These are phyloP conservation scores for Aspergillus affinis DNA, from an alignment of 495 filamentous ascomycete genomes.

Conservation along the genomic window DNA sequence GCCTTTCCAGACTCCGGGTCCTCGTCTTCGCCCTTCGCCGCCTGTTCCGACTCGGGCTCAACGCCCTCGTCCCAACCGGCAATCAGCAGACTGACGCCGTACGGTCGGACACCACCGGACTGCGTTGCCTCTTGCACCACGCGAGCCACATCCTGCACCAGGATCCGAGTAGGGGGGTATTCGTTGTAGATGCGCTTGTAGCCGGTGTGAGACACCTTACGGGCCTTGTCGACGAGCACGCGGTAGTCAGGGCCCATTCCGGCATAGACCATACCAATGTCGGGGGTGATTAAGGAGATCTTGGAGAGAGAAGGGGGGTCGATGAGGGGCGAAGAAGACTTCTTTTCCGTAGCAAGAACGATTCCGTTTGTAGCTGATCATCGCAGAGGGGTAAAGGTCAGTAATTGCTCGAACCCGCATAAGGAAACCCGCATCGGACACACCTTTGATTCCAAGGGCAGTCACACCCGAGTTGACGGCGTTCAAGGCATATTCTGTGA, in stretches of 20 bases:
- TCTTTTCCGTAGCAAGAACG: constrained; percentile 99
- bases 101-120: constrained; percentile 95
- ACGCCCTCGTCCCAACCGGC: constrained; percentile 98
- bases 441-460: constrained; percentile 97
- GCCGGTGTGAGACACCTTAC: constrained; percentile 97
- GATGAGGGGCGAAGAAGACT: constrained; percentile 93
- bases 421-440: constrained; percentile 2
- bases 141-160: constrained; percentile 96
- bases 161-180: constrained; percentile 96
- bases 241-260: constrained; percentile 99
- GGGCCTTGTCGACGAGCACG: constrained; percentile 93
- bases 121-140: constrained; percentile 99
- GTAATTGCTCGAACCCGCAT: constrained; percentile 10
- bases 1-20: constrained; percentile 62
- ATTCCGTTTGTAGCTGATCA: constrained; percentile 90
- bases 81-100: constrained; percentile 91
- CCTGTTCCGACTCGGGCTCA: constrained; percentile 68
- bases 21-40: constrained; percentile 48
- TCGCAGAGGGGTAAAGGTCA: constrained; percentile 4
- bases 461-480: constrained; percentile 99
- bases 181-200: constrained; percentile 99
- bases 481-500: constrained; percentile 94
- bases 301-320: constrained; percentile 94
- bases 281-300: constrained; percentile 94
- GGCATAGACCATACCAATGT: constrained; percentile 99